Evolutionary conservation across 306 rosid genomes (phyloP).

Genomic region (Trifolium fragiferum): DNA sequence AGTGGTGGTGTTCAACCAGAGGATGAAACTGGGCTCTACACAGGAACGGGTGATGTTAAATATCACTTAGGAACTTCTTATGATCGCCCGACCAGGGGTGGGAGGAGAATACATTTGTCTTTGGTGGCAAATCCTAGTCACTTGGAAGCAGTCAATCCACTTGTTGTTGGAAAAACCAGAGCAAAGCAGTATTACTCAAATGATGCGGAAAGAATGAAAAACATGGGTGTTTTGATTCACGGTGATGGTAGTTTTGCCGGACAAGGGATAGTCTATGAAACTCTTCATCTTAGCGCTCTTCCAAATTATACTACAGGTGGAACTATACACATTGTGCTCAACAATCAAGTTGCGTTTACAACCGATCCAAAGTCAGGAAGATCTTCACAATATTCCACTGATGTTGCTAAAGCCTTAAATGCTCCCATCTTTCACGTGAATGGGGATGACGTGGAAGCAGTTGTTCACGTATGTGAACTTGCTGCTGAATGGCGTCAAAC

Average conservation of each 20-base stretch:
- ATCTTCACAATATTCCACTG: conserved; percentile 88
- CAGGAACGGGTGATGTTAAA: conserved; percentile 99
- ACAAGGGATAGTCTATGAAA: conserved; percentile 96
- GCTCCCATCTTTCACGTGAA: conserved; percentile 91
- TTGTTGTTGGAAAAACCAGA: conserved; percentile 88
- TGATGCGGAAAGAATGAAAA: conserved; percentile 73
- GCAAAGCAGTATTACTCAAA: conserved; percentile 86
- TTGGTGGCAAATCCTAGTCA: conserved; percentile 96
- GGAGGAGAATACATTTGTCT: conserved; percentile 85
- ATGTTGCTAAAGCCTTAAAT: conserved; percentile 91
- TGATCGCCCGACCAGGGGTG: conserved; percentile 95
- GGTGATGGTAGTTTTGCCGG: conserved; percentile 99
- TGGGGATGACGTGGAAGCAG: conserved; percentile 88
- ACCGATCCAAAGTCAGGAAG: conserved; percentile 87
- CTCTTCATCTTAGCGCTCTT: conserved; percentile 94
- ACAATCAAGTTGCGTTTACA: conserved; percentile 95
- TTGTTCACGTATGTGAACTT: conserved; percentile 76
- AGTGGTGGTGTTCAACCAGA: conserved; percentile 87
- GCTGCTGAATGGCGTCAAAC: conserved; percentile 95
- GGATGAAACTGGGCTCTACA: conserved; percentile 83
- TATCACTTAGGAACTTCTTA: conserved; percentile 94
- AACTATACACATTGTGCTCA: conserved; percentile 85
- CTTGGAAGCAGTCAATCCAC: conserved; percentile 93
- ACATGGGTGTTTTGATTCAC: conserved; percentile 85
- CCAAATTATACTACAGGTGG: conserved; percentile 95